Base-by-base conservation (phyloP, 148 eudicot species). In the Euryodendron excelsum region DNA sequence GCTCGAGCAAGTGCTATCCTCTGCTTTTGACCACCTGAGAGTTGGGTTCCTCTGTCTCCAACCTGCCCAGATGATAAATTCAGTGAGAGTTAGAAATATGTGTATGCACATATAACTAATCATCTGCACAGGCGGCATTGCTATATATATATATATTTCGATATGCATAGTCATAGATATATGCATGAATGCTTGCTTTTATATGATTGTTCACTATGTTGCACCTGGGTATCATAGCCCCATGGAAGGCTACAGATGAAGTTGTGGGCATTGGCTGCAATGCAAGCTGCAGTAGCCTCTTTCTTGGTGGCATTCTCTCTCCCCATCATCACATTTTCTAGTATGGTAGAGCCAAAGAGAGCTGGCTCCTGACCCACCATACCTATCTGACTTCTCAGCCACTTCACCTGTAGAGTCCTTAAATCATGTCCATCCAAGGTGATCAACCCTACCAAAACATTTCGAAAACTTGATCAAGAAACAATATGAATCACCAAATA, bases 291-390 rank as follows among this genome's bases (percentile, higher is more conserved):
- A 20, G 65, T 37, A 28, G 88, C 88, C 80, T 87, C 90, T 79
- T 87, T 87, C 79, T 78, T 85, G 62, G 90, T 85, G 74, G 88
- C 86, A 74, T 85, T 83, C 53, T 87, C 88, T 62, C 81, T 87
- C 15, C 90, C 90, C 86, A 87, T 85, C 87, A 82, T 85, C 74
- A 87, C 84, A 77, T 87, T 87, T 79, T 85, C 88, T 20, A 87
- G 83, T 45, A 87, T 83, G n/a, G 83, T 71, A 11, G 75, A 78
- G 27, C 81, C 85, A 60, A 87, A 87, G 11, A 87, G 83, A 72
- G 79, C 88, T 33, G 90, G 90, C 59, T 87, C 90, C 69, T 87
- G 90, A 73, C 88, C 88, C 73, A 87, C 88, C 90, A 85, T 82
- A 34, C 88, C 87, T 44, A 87, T 85, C 75, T 87, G 90, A 79